Base-by-base conservation (phyloP, 2,329 filamentous ascomycete species). In the Colletotrichum theobromicola region DNA sequence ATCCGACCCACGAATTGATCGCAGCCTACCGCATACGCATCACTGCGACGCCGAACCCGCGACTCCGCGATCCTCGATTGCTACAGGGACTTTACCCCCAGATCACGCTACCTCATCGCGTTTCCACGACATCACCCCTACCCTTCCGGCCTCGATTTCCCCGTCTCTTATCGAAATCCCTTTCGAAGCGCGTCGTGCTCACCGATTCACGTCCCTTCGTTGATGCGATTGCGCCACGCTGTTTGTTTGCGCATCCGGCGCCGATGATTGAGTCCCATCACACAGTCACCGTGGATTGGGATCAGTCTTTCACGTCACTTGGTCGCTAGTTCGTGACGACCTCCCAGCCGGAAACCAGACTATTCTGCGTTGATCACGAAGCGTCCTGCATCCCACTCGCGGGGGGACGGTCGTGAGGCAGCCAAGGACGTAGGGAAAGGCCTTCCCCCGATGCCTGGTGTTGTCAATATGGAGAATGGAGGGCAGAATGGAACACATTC, bases 401-500 rank as follows among this genome's bases (percentile, higher is more conserved):
- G 64, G 74, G 74, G 74, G 70, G 65, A 64, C 63, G 65, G 67
- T 70, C 69, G 74, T 58, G 68, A 70, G 71, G 76, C 71, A 77
- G 74, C 74, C 50, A 67, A 67, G 58, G 65, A 71, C 37, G 35
- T 55, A 75, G 70, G 68, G 70, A 73, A 72, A 69, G 63, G 62
- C 70, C 70, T 69, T 67, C 73, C 72, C 69, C 81, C 79, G 79
- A 90, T 90, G 89, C 88, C 89, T 76, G 87, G 88, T 79, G 80
- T 85, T 79, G 84, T 89, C 84, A 87, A 85, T 78, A 90, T 90
- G 88, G 88, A 90, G 77, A 87, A 87, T 83, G 88, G 88, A 82
- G 84, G 83, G 80, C 86, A 87, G 80, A 88, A 88, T 80, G 88
- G 88, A 78, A 84, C 85, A 79, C 88, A 86, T 80, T 88, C 87